Evolutionary conservation across 2,329 filamentous ascomycete genomes (phyloP), one percentile per base, ranked within the genome.

Genomic region (Botrytis tulipae): DNA sequence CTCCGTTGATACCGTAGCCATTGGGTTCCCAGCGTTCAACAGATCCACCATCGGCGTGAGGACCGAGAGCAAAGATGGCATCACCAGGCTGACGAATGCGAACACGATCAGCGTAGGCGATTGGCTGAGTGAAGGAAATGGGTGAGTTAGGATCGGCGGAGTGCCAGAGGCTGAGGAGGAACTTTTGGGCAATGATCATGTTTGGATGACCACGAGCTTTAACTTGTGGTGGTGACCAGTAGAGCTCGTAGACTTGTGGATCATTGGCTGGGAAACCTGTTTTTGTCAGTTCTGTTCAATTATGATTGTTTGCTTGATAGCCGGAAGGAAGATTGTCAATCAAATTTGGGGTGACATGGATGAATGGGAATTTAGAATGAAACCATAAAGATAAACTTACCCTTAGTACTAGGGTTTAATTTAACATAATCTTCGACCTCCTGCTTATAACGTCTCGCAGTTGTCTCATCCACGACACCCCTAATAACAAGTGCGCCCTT

Each of bases 231-330:
- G 85, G 85, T 0, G 91, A 91, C 92, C 92, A 94, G 82, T 94
- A 94, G 1, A 94, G 83, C 80, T 94, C 92, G 78, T 89, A 93
- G 9, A 94, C 91, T 62, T 92, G 89, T 0, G 91, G 91, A 60
- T 90, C 86, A 63, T 91, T 83, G 0, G 86, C 82, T 0, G 91
- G 92, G 75, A 93, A 94, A 3, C 89, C 71, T 72, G 25, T 29
- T 6, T 42, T n/a, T 59, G 62, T 42, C 25, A 67, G 57, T 4
- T 46, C 20, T 18, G 7, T 35, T 22, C 3, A 14, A n/a, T 9
- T 20, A 7, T 18, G 14, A 14, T 16, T n/a, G 1, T 16, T 67
- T 51, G 8, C 32, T 62, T 16, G 22, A 65, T 40, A 20, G 2
- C 6, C n/a, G 3, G 7, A 35, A 4, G 12, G 8, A 16, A 16